Evolutionary conservation across 169 alveolate species (phyloP).

Genomic region (Plasmodium ovale): DNA sequence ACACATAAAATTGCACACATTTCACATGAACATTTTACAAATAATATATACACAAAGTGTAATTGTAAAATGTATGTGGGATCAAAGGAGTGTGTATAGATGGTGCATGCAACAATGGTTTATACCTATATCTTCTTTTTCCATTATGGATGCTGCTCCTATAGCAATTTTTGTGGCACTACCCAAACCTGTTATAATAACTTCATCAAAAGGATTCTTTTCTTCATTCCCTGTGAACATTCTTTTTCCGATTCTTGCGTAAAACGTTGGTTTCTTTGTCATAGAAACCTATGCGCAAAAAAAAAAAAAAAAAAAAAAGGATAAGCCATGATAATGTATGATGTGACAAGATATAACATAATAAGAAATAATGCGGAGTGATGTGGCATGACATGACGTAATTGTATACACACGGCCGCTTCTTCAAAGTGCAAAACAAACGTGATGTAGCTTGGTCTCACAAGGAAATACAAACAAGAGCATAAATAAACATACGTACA

Average conservation of each 20-base stretch:
- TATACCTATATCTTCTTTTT: slow-evolving; percentile 80
- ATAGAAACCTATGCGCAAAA: slow-evolving; percentile 74
- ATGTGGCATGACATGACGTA: no score
- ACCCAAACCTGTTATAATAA: slow-evolving; percentile 82
- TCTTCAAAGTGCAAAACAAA: no score
- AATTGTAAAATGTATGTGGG: background rate
- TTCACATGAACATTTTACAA: slow-evolving; percentile 1
- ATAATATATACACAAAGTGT: background rate
- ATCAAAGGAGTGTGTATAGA: no score
- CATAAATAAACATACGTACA: background rate
- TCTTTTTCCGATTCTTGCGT: slow-evolving; percentile 81
- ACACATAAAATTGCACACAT: background rate
- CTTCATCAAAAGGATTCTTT: slow-evolving; percentile 80
- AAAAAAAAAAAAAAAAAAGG: background rate
- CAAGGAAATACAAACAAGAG: no score
- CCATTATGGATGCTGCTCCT: slow-evolving; percentile 82
- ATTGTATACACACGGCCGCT: no score
- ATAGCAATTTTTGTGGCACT: slow-evolving; percentile 84
- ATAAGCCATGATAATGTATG: background rate
- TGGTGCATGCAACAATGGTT: no score
- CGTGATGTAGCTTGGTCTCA: no score
- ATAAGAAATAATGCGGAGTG: no score
- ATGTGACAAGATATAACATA: no score
- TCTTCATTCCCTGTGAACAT: slow-evolving; percentile 81
- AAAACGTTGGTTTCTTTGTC: slow-evolving; percentile 80